A percentile compares a stretch with the other conserved stretches of the same genome.
Conservation (phyloP, 352 stramenopile species). For the Blastocystis sp. region DNA sequence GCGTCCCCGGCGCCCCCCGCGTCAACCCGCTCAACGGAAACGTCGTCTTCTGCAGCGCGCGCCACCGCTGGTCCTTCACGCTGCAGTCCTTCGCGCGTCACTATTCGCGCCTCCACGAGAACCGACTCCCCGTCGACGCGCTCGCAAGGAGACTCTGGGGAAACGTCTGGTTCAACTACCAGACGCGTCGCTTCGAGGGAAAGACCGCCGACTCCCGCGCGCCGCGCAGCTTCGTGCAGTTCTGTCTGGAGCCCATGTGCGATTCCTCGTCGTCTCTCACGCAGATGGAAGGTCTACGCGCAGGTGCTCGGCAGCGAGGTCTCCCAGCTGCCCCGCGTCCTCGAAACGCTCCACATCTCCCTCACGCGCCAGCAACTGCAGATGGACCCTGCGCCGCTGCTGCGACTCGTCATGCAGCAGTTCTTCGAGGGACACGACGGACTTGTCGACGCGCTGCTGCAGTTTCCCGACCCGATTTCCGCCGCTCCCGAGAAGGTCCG, state of each 20-base stretch:
- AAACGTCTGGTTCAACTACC: slow-evolving; percentile 85
- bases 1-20: slow-evolving; percentile 41
- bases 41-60: slow-evolving; percentile 85
- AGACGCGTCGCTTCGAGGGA: slow-evolving; percentile 79
- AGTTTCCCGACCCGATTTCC: slow-evolving; percentile 76
- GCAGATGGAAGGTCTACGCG: slow-evolving; percentile 90
- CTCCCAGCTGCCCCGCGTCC: slow-evolving; percentile 70
- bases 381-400: slow-evolving; percentile 79
- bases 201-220: slow-evolving; percentile 66
- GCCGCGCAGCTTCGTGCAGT: slow-evolving; percentile 86
- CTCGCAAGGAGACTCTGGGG: slow-evolving; percentile 87
- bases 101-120: slow-evolving; percentile 65
- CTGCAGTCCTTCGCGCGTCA: slow-evolving; percentile 81
- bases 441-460: slow-evolving; percentile 62
- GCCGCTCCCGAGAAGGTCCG: slow-evolving; percentile 76
- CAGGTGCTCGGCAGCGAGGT: slow-evolving; percentile 84
- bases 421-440: slow-evolving; percentile 66
- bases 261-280: not conserved
- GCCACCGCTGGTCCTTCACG: slow-evolving; percentile 92
- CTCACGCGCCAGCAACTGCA: slow-evolving; percentile 83
- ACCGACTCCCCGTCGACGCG: slow-evolving; percentile 69
- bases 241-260: slow-evolving; percentile 84
- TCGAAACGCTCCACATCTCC: slow-evolving; percentile 79
- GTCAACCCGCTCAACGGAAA: slow-evolving; percentile 85
- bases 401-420: slow-evolving; percentile 80